Base-by-base conservation (phyloP, 2,329 filamentous ascomycete species). In the Diaporthe batatas region DNA sequence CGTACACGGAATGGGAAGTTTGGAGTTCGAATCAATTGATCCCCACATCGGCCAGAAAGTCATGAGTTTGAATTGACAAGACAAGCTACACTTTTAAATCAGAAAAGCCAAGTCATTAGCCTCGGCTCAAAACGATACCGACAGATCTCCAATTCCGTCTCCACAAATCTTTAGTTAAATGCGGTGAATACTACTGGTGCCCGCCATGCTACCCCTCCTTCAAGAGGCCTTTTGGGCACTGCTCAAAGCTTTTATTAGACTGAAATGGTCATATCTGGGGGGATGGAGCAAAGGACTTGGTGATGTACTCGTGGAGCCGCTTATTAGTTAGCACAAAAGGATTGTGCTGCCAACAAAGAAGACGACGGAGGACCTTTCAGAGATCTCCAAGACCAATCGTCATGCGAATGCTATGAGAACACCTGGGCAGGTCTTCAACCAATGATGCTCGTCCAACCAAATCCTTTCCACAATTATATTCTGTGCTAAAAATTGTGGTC, bases 131-230 rank as follows among this genome's bases (percentile, higher is more conserved):
- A 32, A n/a, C 36, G 2, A 12, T 36, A 55, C 53, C 53, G 53
- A 55, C 53, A 55, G 29, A n/a, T 55, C 53, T 36, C 53, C 53
- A 55, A 34, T n/a, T 55, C 29, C 32, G 11, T 36, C 16, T 36
- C 29, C 34, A 29, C 53, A 55, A 55, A 55, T 55, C 53, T 7
- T 55, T 55, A 5, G 18, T 12, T 39, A 39, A 18, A 18, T 55
- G 29, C 34, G 6, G 53, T 36, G 34, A 55, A 34, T 34, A 32
- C 53, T 55, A 55, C 34, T 55, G 53, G 53, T 55, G 53, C 53
- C 53, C 53, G 29, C 53, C 16, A 55, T n/a, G 53, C 53, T 55
- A 55, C 53, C 53, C 53, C 36, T 39, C 36, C 12, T 29, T 55
- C 53, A 34, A 34, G 29, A 8, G 53, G 8, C 53, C 29, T 25